Percentiles rank a stretch among this genome's conserved stretches.
Conservation (phyloP, 2,329 filamentous ascomycete genomes). For the Pseudogymnoascus sp. region DNA sequence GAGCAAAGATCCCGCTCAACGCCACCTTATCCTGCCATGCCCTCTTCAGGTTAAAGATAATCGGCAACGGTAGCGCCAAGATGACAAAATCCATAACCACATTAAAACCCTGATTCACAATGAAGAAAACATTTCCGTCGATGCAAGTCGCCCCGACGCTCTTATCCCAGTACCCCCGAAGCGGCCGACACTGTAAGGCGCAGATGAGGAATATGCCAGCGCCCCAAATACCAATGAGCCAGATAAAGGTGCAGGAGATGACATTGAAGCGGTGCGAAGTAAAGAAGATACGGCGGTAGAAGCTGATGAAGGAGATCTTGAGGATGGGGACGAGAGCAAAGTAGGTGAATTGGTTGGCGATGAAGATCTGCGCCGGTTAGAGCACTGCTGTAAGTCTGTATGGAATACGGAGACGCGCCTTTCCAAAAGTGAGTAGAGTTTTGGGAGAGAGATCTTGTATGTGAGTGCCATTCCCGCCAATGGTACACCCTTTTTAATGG, state of each 20-base stretch:
- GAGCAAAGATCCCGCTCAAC: conserved; percentile 15
- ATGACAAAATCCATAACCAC: conserved; percentile 16
- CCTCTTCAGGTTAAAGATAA: conserved; percentile 15
- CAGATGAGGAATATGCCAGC: conserved; percentile 14
- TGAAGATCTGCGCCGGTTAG: neutral
- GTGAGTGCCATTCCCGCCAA: neutral
- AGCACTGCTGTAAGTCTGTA: too few relatives aligned
- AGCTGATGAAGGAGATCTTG: neutral
- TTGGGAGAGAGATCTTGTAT: neutral
- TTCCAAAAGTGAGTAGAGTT: neutral
- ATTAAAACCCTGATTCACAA: conserved; percentile 16
- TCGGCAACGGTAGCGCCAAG: conserved; percentile 14
- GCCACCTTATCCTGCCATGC: conserved; percentile 13
- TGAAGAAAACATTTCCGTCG: conserved; percentile 16
- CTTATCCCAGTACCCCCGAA: conserved; percentile 19
- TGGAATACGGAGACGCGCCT: neutral
- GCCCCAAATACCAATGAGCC: conserved; percentile 16
- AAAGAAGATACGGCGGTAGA: conserved; percentile 4
- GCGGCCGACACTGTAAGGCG: conserved; percentile 17
- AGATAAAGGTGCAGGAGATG: conserved; percentile 17
- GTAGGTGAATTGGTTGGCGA: conserved; percentile 3
- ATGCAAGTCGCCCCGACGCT: conserved; percentile 16
- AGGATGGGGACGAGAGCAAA: neutral
- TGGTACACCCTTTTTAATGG: neutral
- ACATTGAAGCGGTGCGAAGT: conserved; percentile 11